Percentiles rank a stretch among this genome's conserved stretches.
These are phyloP conservation scores for Ophiostoma piceae DNA, from an alignment of 2,329 filamentous ascomycete genomes.

Conservation along the genomic window DNA sequence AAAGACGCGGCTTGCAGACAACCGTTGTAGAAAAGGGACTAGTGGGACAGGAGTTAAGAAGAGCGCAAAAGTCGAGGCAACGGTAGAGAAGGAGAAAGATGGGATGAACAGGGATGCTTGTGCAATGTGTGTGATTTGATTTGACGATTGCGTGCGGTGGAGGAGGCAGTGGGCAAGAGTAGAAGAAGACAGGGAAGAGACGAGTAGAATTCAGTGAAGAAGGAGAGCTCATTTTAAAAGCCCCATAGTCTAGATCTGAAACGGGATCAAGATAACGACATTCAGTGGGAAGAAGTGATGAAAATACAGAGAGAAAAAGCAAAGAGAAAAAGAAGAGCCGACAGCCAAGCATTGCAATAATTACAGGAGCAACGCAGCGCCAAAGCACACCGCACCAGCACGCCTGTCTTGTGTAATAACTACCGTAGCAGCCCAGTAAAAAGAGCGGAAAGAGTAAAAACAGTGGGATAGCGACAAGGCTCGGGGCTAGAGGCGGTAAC, in stretches of 20 bases:
- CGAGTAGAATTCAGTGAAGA: neutral
- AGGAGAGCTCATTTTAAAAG: slow-evolving; percentile 4
- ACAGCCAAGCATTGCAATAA: neutral
- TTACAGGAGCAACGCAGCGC: neutral
- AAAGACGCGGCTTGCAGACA: neutral
- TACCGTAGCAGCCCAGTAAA: neutral
- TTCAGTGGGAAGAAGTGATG: neutral
- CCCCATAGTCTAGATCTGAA: neutral
- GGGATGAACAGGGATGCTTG: slow-evolving; percentile 9
- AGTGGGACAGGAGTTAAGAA: slow-evolving; percentile 6
- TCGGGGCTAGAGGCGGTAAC: neutral
- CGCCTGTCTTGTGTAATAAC: neutral
- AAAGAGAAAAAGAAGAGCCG: neutral
- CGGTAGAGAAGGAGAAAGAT: neutral
- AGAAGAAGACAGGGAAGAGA: slow-evolving; percentile 1
- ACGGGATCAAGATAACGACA: neutral
- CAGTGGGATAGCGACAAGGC: slow-evolving; percentile 12
- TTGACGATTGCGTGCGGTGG: slow-evolving; percentile 19
- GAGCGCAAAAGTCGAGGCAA: neutral
- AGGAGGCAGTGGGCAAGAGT: neutral
- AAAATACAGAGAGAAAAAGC: neutral
- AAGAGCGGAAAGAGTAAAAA: neutral
- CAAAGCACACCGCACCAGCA: neutral
- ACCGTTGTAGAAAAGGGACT: neutral
- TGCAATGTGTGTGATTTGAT: slow-evolving; percentile 17